Percentiles rank a stretch among this genome's conserved stretches.
Conservation (phyloP, 2,329 filamentous ascomycete genomes). For the Aspergillus novoparasiticus region DNA sequence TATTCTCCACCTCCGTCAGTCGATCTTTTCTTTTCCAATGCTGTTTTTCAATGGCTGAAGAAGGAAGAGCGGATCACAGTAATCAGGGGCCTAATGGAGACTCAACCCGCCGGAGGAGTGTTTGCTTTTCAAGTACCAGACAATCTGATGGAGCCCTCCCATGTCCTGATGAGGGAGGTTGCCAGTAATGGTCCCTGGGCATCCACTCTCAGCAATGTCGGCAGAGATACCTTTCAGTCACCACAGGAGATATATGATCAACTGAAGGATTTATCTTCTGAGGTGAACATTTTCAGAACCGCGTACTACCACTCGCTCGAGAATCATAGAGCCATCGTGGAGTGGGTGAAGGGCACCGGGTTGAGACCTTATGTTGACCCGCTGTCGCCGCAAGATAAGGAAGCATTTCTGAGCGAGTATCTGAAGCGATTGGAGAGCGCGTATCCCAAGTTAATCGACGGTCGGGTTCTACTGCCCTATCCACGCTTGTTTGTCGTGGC, state of each 20-base stretch:
- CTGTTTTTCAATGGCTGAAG: slow-evolving; percentile 62
- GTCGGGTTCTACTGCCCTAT: slow-evolving; percentile 58
- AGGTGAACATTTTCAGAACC: slow-evolving; percentile 58
- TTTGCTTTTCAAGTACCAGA: slow-evolving; percentile 60
- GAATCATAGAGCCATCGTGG: slow-evolving; percentile 54
- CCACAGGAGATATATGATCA: slow-evolving; percentile 53
- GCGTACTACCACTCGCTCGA: slow-evolving; percentile 56
- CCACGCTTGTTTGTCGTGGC: slow-evolving; percentile 61
- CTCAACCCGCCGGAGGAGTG: slow-evolving; percentile 48
- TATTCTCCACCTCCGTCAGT: slow-evolving; percentile 39
- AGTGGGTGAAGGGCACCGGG: slow-evolving; percentile 63
- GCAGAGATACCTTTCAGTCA: slow-evolving; percentile 53
- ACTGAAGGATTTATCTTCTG: slow-evolving; percentile 45
- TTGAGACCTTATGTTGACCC: slow-evolving; percentile 58
- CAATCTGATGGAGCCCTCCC: slow-evolving; percentile 54
- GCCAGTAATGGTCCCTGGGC: slow-evolving; percentile 46
- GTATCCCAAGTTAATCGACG: slow-evolving; percentile 53
- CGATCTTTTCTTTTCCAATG: slow-evolving; percentile 59
- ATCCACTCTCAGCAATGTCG: slow-evolving; percentile 32
- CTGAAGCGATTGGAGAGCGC: slow-evolving; percentile 43
- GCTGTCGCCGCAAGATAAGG: slow-evolving; percentile 44
- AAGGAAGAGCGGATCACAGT: slow-evolving; percentile 46
- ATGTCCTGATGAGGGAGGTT: slow-evolving; percentile 53
- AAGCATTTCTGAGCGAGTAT: slow-evolving; percentile 53
- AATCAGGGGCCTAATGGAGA: slow-evolving; percentile 47